Base-by-base conservation (phyloP, 495 filamentous ascomycete species). In the Xylaria acuta region DNA sequence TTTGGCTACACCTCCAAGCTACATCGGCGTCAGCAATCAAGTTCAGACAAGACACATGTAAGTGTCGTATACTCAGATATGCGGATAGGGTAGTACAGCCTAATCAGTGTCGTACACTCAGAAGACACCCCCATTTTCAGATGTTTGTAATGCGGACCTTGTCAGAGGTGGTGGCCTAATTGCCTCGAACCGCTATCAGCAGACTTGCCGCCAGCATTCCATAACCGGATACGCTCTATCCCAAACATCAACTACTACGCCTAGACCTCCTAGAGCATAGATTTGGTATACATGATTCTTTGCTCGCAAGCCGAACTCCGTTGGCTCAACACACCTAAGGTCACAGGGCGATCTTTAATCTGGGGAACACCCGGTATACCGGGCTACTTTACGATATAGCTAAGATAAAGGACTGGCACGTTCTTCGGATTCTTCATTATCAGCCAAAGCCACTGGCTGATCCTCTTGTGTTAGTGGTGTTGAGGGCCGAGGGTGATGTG, bases 31-130 rank as follows among this genome's bases (percentile, higher is more conserved):
- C 34, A 56, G 47, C 20, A 40, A 67, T 56, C 36, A 67, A 54
- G 34, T 67, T 30, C 47, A 67, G 65, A 56, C 47, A 54, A 67
- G 47, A 67, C 65, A 43, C 22, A 56, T 43, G 47, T 40, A 41
- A 56, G 49, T 41, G 5, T 36, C 47, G 22, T 36, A 67, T 22
- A n/a, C 2, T 32, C 14, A 53, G 32, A 53, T 51, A 53, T 22
- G 43, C 45, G 5, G 32, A 54, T 67, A 53, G n/a, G 65, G 41
- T 67, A 4, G 43, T 43, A 67, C 65, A 12, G 49, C 65, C 34
- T 67, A 54, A 40, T 41, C 65, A 56, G 11, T 30, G 36, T 41
- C 43, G 36, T 56, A 43, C 0, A 43, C n/a, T 27, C 36, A n/a
- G 43, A 41, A 54, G 45, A 53, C 18, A 36, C 45, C 45, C 45